phyloP scores from a whole-genome alignment of 2,329 filamentous ascomycete species.

The Paecilomyces formosus region DNA sequence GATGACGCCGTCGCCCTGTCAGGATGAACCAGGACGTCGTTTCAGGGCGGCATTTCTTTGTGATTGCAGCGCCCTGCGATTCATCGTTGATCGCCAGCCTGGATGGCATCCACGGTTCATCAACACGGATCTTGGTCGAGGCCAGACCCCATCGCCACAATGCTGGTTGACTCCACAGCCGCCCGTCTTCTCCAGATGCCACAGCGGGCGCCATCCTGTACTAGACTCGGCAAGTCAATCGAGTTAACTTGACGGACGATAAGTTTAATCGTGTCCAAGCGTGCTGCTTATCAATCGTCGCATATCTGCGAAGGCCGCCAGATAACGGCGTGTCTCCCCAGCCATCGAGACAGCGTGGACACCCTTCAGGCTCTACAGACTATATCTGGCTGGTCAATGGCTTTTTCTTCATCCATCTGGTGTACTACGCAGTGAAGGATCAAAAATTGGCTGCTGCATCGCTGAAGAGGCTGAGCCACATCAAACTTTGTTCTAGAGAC shows the following conservation, averaged over 20 bases:
- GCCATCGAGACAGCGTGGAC: background rate
- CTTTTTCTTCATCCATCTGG: background rate
- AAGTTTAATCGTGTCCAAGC: background rate
- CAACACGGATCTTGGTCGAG: background rate
- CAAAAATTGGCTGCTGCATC: background rate
- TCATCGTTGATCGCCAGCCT: background rate
- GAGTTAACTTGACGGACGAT: background rate
- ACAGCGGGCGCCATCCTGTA: background rate
- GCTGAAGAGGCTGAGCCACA: background rate
- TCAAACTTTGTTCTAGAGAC: background rate
- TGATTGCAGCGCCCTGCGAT: background rate
- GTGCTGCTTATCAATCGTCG: background rate
- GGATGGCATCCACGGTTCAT: background rate
- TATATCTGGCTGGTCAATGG: background rate
- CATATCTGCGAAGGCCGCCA: background rate
- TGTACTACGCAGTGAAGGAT: background rate
- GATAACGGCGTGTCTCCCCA: background rate
- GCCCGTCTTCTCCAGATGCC: background rate
- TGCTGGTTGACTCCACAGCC: background rate
- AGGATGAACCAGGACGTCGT: background rate
- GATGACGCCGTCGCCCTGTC: background rate
- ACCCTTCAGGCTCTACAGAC: background rate
- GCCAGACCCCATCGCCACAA: background rate
- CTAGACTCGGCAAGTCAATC: background rate
- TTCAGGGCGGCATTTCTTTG: background rate